Conservation (phyloP, 176 grass and related monocot genomes). For the Eleusine indica region DNA sequence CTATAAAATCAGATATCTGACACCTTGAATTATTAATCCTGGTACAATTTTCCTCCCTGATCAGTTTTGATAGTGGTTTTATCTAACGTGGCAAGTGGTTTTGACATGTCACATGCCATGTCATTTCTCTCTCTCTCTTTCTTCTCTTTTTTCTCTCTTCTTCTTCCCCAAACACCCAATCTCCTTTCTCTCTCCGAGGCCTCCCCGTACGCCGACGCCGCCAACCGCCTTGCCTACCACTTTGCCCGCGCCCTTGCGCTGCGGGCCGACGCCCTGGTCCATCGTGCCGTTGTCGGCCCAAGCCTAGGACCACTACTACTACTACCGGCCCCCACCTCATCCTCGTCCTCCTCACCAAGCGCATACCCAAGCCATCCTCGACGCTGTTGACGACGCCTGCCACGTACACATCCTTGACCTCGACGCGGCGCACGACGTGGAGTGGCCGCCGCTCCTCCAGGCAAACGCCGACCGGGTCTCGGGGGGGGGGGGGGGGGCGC, state of each 20-base stretch:
- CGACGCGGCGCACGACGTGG: slow-evolving; percentile 82
- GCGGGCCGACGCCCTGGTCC: slow-evolving; percentile 37
- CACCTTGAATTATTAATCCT: too few species aligned
- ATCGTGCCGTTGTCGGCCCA: too few species aligned
- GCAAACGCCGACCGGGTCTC: slow-evolving; percentile 63
- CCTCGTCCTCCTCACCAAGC: background rate
- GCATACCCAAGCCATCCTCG: slow-evolving; percentile 95
- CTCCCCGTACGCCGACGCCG: slow-evolving; percentile 64
- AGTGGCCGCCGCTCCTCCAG: slow-evolving; percentile 95
- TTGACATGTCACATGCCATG: too few species aligned
- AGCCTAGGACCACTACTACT: too few species aligned
- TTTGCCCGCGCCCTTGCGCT: slow-evolving; percentile 75
- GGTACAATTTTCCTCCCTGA: too few species aligned
- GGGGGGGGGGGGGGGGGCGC: slow-evolving; percentile 34
- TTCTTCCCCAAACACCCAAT: too few species aligned
- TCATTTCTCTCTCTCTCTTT: too few species aligned
- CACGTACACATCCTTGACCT: slow-evolving; percentile 92
- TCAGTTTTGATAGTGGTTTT: too few species aligned
- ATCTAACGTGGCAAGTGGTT: too few species aligned
- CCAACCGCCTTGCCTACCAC: slow-evolving; percentile 79
- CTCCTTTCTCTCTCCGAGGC: slow-evolving; percentile 30
- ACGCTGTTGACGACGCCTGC: slow-evolving; percentile 60
- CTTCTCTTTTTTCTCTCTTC: too few species aligned
- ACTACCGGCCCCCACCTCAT: too few species aligned
- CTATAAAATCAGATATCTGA: too few species aligned